These are phyloP conservation scores for Teratosphaeria pseudoeucalypti DNA, from an alignment of 2,329 filamentous ascomycete genomes.

Conservation along the genomic window DNA sequence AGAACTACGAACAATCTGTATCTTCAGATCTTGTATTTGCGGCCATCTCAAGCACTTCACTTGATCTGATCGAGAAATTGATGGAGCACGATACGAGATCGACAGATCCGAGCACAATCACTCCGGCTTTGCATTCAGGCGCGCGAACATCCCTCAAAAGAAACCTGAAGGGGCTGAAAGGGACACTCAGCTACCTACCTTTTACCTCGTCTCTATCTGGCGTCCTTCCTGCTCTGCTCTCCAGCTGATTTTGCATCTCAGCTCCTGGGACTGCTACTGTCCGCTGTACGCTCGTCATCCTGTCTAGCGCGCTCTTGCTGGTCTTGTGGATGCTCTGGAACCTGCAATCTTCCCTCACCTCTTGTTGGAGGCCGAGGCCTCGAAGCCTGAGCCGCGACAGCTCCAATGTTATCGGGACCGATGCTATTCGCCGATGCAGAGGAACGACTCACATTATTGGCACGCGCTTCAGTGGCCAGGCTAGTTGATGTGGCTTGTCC, in stretches of 20 bases:
- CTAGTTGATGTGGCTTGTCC: not conserved
- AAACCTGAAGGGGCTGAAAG: not conserved
- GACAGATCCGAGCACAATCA: not conserved
- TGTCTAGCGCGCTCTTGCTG: not conserved
- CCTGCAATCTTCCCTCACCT: not conserved
- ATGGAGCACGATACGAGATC: not conserved
- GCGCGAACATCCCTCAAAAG: too few relatives aligned
- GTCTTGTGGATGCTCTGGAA: not conserved
- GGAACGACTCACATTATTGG: not conserved
- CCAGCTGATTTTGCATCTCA: not conserved
- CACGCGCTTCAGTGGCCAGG: not conserved
- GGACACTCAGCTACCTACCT: not conserved
- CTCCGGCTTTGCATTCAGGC: too few relatives aligned
- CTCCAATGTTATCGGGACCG: not conserved
- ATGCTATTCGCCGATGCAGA: not conserved
- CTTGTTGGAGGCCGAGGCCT: too few relatives aligned
- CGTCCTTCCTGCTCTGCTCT: not conserved
- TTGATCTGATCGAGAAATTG: not conserved
- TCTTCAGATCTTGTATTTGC: not conserved
- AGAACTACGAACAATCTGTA: not conserved
- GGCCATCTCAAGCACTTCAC: not conserved
- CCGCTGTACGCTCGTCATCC: not conserved
- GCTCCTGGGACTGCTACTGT: not conserved
- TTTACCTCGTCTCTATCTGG: not conserved
- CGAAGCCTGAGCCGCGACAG: not conserved